Evolutionary conservation across 495 filamentous ascomycete genomes (phyloP), one percentile per base, ranked within the genome.

Genomic region (Hypoxylon perforatum): DNA sequence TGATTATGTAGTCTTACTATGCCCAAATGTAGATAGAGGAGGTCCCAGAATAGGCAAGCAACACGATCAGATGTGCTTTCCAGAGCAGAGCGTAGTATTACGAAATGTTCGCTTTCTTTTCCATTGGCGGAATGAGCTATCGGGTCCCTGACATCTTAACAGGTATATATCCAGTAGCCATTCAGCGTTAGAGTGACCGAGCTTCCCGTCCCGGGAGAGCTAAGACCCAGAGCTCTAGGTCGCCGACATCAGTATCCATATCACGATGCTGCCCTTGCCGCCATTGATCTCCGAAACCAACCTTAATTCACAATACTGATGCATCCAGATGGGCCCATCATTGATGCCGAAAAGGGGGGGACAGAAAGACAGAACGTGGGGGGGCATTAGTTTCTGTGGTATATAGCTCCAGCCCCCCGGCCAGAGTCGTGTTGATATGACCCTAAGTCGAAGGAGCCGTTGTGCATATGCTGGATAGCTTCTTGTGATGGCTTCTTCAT

Each of bases 1-100:
- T 44, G 18, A 50, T 23, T 69, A n/a, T n/a, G n/a, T 69, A 69
- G 59, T 69, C 60, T 48, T 49, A 45, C 44, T 35, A 23, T 60
- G 21, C 41, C 46, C 30, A 58, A 50, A 52, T 8, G 25, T 14
- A 48, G 22, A 36, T 23, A 62, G 42, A 62, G 42, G 6, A 48
- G 17, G 35, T 58, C 52, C 57, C 46, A 39, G 39, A 56, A 57
- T 23, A 10, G 64, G 57, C 33, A 48, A 57, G 42, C 18, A 25
- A 54, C 23, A 15, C 41, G 18, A 50, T 30, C 6, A 17, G 51
- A 41, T 19, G 33, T 18, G 53, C 12, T 36, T 52, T 6, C 41
- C 15, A 41, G 33, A 28, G 17, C 44, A 44, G 23, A 15, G 17
- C 3, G 55, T 48, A 38, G 49, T 18, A 60, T 53, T 51, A 9